Evolutionary conservation across 2,329 filamentous ascomycete genomes (phyloP).

Genomic region (Fusarium compactum): DNA sequence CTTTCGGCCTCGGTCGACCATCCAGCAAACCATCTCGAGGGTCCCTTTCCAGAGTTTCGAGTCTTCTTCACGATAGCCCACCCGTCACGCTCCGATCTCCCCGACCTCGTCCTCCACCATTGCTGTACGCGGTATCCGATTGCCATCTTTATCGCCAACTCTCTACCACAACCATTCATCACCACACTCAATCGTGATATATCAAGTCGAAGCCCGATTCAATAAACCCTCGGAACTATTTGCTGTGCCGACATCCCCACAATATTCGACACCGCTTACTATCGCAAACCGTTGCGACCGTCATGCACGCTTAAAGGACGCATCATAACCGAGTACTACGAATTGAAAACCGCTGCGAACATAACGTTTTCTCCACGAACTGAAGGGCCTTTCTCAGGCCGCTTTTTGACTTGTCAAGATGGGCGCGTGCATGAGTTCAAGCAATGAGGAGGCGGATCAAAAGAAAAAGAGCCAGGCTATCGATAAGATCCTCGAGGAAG

Average conservation of each 20-base stretch:
- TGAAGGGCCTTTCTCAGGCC: conserved; percentile 30
- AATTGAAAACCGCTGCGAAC: conserved; percentile 27
- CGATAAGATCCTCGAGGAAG: conserved; percentile 92
- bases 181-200: conserved; percentile 6
- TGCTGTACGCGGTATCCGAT: conserved; percentile 35
- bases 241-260: conserved; percentile 5
- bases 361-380: conserved; percentile 14
- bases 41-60: conserved; percentile 9
- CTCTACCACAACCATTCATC: conserved; percentile 33
- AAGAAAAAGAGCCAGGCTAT: conserved; percentile 98
- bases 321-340: conserved; percentile 28
- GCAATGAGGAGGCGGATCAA: conserved; percentile 87
- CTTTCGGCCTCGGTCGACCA: conserved; percentile 15
- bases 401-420: conserved; percentile 65
- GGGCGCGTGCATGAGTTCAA: conserved; percentile 94
- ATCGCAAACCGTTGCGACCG: conserved; percentile 33
- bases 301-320: conserved; percentile 45
- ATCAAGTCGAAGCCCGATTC: background rate
- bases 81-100: conserved; percentile 35
- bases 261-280: conserved; percentile 28
- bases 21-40: conserved; percentile 8
- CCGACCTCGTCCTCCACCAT: conserved; percentile 35
- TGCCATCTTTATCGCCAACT: conserved; percentile 35
- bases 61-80: conserved; percentile 13
- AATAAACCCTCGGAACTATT: conserved; percentile 6